These are phyloP conservation scores for Penicillium sp. DNA, from an alignment of 2,329 filamentous ascomycete genomes.

Conservation along the genomic window DNA sequence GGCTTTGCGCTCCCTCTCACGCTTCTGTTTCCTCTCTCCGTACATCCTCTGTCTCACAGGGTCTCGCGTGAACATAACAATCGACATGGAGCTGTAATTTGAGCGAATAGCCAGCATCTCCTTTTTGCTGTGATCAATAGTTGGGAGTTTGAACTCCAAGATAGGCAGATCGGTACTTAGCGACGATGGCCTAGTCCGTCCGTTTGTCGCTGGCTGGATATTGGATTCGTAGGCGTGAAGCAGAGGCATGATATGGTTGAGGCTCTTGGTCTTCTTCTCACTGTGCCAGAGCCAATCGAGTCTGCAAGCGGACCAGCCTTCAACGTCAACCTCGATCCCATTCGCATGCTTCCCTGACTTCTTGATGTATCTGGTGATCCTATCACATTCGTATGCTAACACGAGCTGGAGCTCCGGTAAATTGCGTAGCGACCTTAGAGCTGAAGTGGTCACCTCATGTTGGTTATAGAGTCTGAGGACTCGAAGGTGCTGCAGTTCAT, in stretches of 20 bases:
- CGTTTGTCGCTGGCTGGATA: neutral
- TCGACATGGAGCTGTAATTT: constrained; percentile 1
- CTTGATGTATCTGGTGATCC: constrained; percentile 19
- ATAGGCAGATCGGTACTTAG: neutral
- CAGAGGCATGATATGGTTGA: constrained; percentile 1
- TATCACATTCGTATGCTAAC: constrained; percentile 34
- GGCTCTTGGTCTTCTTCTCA: neutral
- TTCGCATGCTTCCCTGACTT: neutral
- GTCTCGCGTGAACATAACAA: constrained; percentile 9
- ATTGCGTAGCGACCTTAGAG: constrained; percentile 35
- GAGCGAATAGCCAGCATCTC: constrained; percentile 5
- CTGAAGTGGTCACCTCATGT: constrained; percentile 28
- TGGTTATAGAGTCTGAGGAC: constrained; percentile 40
- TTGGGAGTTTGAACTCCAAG: constrained; percentile 8
- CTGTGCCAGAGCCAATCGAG: constrained; percentile 8
- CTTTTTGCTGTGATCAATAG: neutral
- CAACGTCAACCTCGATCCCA: neutral
- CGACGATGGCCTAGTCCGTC: neutral
- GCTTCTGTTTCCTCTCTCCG: neutral
- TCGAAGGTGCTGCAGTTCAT: constrained; percentile 41
- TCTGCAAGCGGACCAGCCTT: constrained; percentile 9
- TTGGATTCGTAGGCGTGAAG: constrained; percentile 7
- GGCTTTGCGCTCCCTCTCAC: neutral
- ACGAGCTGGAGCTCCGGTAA: constrained; percentile 41
- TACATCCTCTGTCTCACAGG: neutral